Evolutionary conservation across 1,284 basidiomycete species (phyloP), one percentile per base, ranked within the genome.

Genomic region (Austropuccinia psidii): DNA sequence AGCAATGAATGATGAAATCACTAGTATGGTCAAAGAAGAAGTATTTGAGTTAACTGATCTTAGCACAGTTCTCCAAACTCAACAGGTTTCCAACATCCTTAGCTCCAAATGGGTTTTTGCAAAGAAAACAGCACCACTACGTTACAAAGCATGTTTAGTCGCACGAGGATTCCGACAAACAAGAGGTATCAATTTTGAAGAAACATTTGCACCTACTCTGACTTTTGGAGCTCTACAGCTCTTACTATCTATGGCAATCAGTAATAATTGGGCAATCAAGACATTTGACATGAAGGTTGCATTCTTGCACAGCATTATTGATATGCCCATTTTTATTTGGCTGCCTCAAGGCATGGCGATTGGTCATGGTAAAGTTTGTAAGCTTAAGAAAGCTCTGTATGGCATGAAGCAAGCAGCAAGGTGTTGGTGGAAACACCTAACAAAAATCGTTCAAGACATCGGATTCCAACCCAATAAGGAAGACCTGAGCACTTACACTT

Each of bases 381-480:
- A 29, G 19, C 5, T 57, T 29, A 19, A 0, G 2, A 64, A 64
- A 11, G 61, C 61, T 15, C 24, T 64, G 1, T 64, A 64, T 31
- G 39, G 41, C 6, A 47, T 41, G 2, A 64, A 64, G 24, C 61
- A 64, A n/a, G 61, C 39, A 0, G 61, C 39, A 8, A 5, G 61
- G 11, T 64, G 61, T 27, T 64, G 61, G 61, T 64, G 61, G 61
- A 15, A 27, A 17, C 45, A 64, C 29, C 15, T 64, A 6, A 3
- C 21, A 3, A 5, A 24, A 0, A 41, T 27, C 1, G 4, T 64
- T 2, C 21, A 1, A 5, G 27, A 4, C 0, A 4, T 64, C 1
- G 61, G 61, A 6, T 45, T 64, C 21, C n/a, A 15, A 6, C 0
- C 41, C 0, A 64, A 39, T 4, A 35, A 29, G 31, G 31, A 64